These are phyloP conservation scores for Immersiella caudata DNA, from an alignment of 495 filamentous ascomycete species.

Conservation along the genomic window DNA sequence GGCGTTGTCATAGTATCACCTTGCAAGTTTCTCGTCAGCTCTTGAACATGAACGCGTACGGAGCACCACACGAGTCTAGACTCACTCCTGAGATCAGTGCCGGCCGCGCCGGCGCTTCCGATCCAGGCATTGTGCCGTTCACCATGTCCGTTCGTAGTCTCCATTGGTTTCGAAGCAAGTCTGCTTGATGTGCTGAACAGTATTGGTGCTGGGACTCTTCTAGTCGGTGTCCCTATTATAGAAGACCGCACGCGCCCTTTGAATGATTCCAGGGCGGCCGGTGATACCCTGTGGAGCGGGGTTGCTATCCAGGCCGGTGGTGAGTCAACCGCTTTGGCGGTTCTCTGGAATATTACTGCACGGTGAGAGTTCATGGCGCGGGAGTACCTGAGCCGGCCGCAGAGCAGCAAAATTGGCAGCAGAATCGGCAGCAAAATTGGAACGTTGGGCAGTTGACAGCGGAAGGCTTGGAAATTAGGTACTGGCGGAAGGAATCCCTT, in stretches of 20 bases:
- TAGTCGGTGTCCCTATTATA: background rate
- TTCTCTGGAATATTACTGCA: background rate
- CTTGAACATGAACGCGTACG: background rate
- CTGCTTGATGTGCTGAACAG: background rate
- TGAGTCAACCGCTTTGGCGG: background rate
- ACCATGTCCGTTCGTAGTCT: background rate
- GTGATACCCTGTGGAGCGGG: background rate
- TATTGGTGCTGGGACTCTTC: background rate
- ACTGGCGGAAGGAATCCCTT: no score
- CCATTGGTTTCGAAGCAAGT: constrained; percentile 8
- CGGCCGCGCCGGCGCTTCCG: constrained; percentile 47
- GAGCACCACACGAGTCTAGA: background rate
- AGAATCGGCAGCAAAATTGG: no score
- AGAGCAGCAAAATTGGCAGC: background rate
- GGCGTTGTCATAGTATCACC: constrained; percentile 88
- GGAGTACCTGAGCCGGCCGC: background rate
- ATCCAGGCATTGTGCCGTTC: constrained; percentile 38
- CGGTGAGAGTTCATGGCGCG: background rate
- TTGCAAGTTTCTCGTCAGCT: constrained; percentile 27
- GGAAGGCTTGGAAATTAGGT: no score
- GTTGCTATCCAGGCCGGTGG: background rate
- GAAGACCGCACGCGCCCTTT: background rate
- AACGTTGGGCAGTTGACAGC: no score
- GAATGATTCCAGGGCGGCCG: background rate
- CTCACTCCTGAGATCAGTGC: constrained; percentile 49